Conservation (phyloP, 768 basidiomycete genomes). For the Boletus vinaceobasis region DNA sequence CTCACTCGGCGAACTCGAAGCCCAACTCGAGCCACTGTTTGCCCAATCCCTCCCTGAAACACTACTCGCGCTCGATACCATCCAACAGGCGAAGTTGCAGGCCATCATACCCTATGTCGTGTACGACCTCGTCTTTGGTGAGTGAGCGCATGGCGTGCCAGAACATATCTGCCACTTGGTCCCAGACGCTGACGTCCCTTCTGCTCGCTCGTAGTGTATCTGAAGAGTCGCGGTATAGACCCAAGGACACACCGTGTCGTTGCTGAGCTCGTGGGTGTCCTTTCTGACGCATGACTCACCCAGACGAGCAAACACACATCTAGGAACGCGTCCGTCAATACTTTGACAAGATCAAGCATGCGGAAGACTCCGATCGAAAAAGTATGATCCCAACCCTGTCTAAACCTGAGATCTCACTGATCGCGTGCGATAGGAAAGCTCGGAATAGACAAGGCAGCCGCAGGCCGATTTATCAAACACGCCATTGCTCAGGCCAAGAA, state of each 20-base stretch:
- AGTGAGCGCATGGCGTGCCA: slow-evolving; percentile 20
- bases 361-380: slow-evolving; percentile 64
- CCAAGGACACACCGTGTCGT: slow-evolving; percentile 76
- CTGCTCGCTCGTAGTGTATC: slow-evolving; percentile 53
- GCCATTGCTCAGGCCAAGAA: slow-evolving; percentile 65
- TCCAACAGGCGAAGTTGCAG: slow-evolving; percentile 82
- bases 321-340: slow-evolving; percentile 77
- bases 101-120: slow-evolving; percentile 76
- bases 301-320: not conserved
- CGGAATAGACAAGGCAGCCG: slow-evolving; percentile 72
- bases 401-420: not conserved
- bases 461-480: slow-evolving; percentile 78
- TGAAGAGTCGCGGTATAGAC: slow-evolving; percentile 77
- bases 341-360: slow-evolving; percentile 76
- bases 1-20: slow-evolving; percentile 70
- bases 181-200: not conserved
- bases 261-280: slow-evolving; percentile 42
- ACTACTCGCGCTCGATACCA: slow-evolving; percentile 56
- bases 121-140: slow-evolving; percentile 85
- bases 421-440: slow-evolving; percentile 32
- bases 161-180: not conserved
- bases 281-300: not conserved
- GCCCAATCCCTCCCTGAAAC: slow-evolving; percentile 67
- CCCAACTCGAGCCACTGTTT: slow-evolving; percentile 61
- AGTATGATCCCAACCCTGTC: slow-evolving; percentile 6